Evolutionary conservation across 768 basidiomycete genomes (phyloP).

Genomic region (Antrodiella citrinella): DNA sequence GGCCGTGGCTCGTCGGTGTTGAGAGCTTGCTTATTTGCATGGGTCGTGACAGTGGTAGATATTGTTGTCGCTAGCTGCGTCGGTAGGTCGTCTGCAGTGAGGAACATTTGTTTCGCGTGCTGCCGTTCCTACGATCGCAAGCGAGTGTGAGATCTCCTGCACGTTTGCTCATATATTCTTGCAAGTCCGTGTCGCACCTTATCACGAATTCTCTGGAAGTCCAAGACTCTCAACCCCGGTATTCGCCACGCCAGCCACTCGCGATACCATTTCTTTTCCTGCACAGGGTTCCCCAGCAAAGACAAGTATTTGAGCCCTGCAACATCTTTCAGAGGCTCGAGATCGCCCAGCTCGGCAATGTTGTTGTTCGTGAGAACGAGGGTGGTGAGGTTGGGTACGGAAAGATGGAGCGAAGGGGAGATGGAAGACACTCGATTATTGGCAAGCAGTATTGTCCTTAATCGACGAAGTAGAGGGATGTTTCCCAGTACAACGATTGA

Average conservation of each 20-base stretch:
- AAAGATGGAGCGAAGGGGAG: constrained; percentile 74
- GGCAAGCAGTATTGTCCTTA: constrained; percentile 76
- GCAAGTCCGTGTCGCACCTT: constrained; percentile 57
- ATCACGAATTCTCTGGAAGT: constrained; percentile 92
- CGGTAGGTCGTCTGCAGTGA: constrained; percentile 69
- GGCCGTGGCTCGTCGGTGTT: constrained; percentile 77
- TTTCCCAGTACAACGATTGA: constrained; percentile 76
- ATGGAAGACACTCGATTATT: constrained; percentile 86
- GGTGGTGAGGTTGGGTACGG: constrained; percentile 75
- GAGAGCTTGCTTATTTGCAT: constrained; percentile 50
- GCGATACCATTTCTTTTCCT: constrained; percentile 92
- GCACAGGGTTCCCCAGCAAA: constrained; percentile 75
- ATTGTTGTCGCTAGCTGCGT: constrained; percentile 77
- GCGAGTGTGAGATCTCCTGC: background rate
- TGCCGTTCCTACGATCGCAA: constrained; percentile 60
- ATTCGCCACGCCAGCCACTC: constrained; percentile 91
- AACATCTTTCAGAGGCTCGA: constrained; percentile 75
- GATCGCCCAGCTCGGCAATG: constrained; percentile 72
- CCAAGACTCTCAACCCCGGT: constrained; percentile 82
- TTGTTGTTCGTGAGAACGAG: constrained; percentile 82
- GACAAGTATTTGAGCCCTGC: constrained; percentile 68
- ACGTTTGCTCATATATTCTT: background rate
- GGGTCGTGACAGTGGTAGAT: constrained; percentile 63
- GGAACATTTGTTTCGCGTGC: constrained; percentile 64
- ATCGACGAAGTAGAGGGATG: constrained; percentile 78